phyloP scores from a whole-genome alignment of 371 early-diverging fungal genomes.

The Mortierella sp. region DNA sequence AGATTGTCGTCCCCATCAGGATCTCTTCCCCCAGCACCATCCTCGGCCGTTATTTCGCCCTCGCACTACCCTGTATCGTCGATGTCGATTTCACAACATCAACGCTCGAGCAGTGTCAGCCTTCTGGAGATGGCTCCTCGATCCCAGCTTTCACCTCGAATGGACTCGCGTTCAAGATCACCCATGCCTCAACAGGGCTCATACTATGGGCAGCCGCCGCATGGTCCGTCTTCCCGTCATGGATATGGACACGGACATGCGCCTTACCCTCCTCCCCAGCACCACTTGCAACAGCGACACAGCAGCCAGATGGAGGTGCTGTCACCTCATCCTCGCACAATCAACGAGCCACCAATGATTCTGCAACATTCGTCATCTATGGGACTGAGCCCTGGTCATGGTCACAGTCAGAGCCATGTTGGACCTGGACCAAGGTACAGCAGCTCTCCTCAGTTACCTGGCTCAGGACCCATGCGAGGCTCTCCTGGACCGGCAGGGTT shows the following conservation, averaged over 20 bases:
- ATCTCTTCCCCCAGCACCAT: constrained; percentile 21
- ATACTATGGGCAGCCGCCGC: constrained; percentile 31
- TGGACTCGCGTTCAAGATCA: constrained; percentile 28
- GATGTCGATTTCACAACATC: constrained; percentile 25
- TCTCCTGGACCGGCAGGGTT: constrained; percentile 37
- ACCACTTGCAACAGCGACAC: constrained; percentile 28
- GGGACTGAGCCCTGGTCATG: neutral
- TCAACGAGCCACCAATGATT: constrained; percentile 22
- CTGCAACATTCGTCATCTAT: constrained; percentile 28
- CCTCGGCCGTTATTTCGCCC: constrained; percentile 27
- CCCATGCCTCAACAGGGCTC: constrained; percentile 44
- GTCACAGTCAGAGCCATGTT: constrained; percentile 25
- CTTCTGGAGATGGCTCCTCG: constrained; percentile 27
- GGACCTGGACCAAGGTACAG: constrained; percentile 39
- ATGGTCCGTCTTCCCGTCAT: constrained; percentile 19
- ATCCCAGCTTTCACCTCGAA: constrained; percentile 37
- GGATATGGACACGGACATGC: constrained; percentile 32
- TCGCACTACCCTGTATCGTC: constrained; percentile 21
- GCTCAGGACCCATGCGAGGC: constrained; percentile 29
- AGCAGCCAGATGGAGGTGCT: constrained; percentile 29
- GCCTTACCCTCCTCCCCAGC: constrained; percentile 23
- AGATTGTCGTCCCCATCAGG: constrained; percentile 26
- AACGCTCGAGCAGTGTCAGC: constrained; percentile 44
- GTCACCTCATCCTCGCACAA: constrained; percentile 31
- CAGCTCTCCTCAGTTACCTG: constrained; percentile 45